Conservation (phyloP, 108 stramenopile genomes). For the Conticribra weissflogii region DNA sequence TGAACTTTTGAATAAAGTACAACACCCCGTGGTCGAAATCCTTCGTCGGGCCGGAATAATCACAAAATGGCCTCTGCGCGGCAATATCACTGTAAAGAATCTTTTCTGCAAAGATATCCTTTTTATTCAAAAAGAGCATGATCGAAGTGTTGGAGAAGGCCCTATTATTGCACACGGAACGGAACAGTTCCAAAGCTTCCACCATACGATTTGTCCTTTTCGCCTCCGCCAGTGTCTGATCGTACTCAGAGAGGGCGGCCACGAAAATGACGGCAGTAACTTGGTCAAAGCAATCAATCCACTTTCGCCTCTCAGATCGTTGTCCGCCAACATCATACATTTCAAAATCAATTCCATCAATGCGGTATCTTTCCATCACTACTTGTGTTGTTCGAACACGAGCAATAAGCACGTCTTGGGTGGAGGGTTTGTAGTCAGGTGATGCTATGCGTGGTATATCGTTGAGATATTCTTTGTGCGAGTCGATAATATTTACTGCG, state of each 20-base stretch:
- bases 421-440: slow-evolving; percentile 82
- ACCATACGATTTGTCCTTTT: slow-evolving; percentile 96
- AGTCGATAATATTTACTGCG: slow-evolving; percentile 82
- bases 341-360: slow-evolving; percentile 92
- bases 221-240: slow-evolving; percentile 96
- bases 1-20: slow-evolving; percentile 94
- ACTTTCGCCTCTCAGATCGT: slow-evolving; percentile 89
- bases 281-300: slow-evolving; percentile 95
- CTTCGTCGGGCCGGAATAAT: slow-evolving; percentile 80
- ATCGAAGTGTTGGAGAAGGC: slow-evolving; percentile 91
- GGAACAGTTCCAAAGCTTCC: slow-evolving; percentile 95
- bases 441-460: slow-evolving; percentile 80
- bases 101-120: slow-evolving; percentile 97
- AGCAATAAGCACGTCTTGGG: slow-evolving; percentile 93
- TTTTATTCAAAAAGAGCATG: slow-evolving; percentile 97
- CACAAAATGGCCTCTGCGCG: slow-evolving; percentile 78
- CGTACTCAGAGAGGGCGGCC: slow-evolving; percentile 95
- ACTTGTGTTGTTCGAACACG: slow-evolving; percentile 98
- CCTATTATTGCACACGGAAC: slow-evolving; percentile 94
- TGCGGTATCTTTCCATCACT: slow-evolving; percentile 86
- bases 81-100: slow-evolving; percentile 86
- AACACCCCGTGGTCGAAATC: slow-evolving; percentile 90
- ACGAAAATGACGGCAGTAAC: slow-evolving; percentile 99
- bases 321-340: slow-evolving; percentile 96
- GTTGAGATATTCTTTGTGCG: slow-evolving; percentile 87